Base-by-base conservation (phyloP, 2,329 filamentous ascomycete genomes). In the Nemania serpens region DNA sequence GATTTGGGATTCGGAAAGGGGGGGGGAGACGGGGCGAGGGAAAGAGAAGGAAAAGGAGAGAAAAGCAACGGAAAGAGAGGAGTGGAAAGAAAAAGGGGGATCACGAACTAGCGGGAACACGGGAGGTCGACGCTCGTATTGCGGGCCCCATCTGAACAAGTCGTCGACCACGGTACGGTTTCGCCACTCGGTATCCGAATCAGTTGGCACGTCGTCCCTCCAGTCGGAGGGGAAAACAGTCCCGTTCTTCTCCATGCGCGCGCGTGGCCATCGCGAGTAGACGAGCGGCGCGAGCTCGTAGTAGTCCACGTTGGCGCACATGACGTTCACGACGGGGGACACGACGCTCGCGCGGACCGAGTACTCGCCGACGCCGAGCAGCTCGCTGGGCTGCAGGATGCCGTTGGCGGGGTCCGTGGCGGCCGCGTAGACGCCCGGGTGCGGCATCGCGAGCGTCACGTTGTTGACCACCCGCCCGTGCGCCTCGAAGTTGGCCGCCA, bases 391-490 rank as follows among this genome's bases (percentile, higher is more conserved):
- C 67, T 94, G 91, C 9, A 91, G 74, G 33, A 95, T 91, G 0
- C 76, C 73, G 68, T 94, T 94, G 9, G 75, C 72, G 0, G 79
- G 75, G 65, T 88, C 79, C 9, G 79, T 82, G 0, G 88, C 87
- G 0, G 91, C 90, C 12, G 79, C 75, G 36, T 89, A 86, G 0
- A 95, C 81, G 45, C 78, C 86, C 0, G 87, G 80, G 68, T 95
- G 91, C 0, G 91, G 91, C 82, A 93, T 88, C 0, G 90, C 89
- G 66, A 93, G 80, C 0, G 88, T 90, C 25, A 92, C 85, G 64
- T 93, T 93, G 71, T 93, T 91, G 68, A 94, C 78, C 39, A 89
- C 80, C 25, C 89, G 80, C 0, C 78, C 75, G 55, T 84, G 73
- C 11, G 79, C 70, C 4, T 78, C 70, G 3, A 81, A 88, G 0